Evolutionary conservation across 2,329 filamentous ascomycete genomes (phyloP).

Genomic region (Penicillium sp.): DNA sequence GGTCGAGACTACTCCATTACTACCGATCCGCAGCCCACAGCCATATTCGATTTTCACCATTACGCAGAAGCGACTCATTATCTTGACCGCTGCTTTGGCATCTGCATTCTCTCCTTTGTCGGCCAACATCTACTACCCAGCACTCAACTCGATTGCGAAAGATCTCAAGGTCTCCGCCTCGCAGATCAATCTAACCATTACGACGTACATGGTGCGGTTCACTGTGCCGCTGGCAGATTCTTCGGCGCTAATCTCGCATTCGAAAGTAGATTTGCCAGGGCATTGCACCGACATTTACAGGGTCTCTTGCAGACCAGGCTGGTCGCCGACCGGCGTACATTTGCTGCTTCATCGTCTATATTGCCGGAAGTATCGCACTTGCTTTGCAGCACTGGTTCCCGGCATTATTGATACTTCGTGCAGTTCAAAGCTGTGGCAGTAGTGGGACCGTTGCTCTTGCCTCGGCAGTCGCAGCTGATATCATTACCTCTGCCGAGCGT

Average conservation of each 20-base stretch:
- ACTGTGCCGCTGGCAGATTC: neutral
- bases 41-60: slow-evolving; percentile 31
- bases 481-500: slow-evolving; percentile 38
- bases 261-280: slow-evolving; percentile 44
- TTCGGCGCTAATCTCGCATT: neutral
- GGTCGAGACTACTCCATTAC: slow-evolving; percentile 16
- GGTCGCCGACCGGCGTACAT: slow-evolving; percentile 48
- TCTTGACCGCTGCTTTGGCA: slow-evolving; percentile 36
- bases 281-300: slow-evolving; percentile 46
- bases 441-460: slow-evolving; percentile 40
- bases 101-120: slow-evolving; percentile 42
- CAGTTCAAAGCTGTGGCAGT: slow-evolving; percentile 42
- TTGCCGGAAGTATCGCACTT: slow-evolving; percentile 39
- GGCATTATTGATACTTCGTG: slow-evolving; percentile 35
- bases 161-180: slow-evolving; percentile 21
- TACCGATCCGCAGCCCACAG: slow-evolving; percentile 1
- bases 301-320: slow-evolving; percentile 44
- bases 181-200: slow-evolving; percentile 28
- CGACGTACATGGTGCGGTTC: slow-evolving; percentile 30
- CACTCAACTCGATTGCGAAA: slow-evolving; percentile 29
- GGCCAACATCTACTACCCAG: slow-evolving; percentile 36
- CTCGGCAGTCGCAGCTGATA: slow-evolving; percentile 39
- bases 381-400: slow-evolving; percentile 37
- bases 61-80: slow-evolving; percentile 33
- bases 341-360: slow-evolving; percentile 42